Evolutionary conservation across 192 early-diverging fungal species (phyloP).

Genomic region (Borealophlyctis nickersoniae): DNA sequence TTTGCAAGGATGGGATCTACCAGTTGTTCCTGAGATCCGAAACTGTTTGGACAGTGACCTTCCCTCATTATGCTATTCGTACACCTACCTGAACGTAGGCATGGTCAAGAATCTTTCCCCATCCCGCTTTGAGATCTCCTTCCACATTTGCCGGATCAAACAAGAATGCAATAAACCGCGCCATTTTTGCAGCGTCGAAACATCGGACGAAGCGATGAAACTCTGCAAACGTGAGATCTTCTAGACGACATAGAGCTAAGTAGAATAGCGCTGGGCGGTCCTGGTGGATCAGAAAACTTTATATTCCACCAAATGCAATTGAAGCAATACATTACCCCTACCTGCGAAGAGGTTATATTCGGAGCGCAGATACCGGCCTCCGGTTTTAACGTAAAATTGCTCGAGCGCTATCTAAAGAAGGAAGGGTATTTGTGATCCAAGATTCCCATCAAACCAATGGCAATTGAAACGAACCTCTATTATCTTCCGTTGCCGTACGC

Average conservation of each 20-base stretch:
- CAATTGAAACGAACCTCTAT: slow-evolving; percentile 36
- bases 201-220: slow-evolving; percentile 31
- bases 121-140: slow-evolving; percentile 31
- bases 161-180: slow-evolving; percentile 40
- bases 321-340: not conserved
- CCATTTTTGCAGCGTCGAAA: slow-evolving; percentile 37
- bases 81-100: not conserved
- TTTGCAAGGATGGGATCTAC: slow-evolving; percentile 35
- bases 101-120: slow-evolving; percentile 32
- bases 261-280: slow-evolving; percentile 32
- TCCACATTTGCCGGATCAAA: slow-evolving; percentile 38
- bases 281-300: not conserved
- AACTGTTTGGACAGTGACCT: not conserved
- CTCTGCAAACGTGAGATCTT: slow-evolving; percentile 34
- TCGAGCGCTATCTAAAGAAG: slow-evolving; percentile 28
- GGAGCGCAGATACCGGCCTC: slow-evolving; percentile 32
- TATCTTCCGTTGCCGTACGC: slow-evolving; percentile 32
- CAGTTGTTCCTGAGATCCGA: slow-evolving; percentile 20
- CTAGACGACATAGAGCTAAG: slow-evolving; percentile 43
- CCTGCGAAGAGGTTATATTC: slow-evolving; percentile 48
- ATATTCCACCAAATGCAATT: no score
- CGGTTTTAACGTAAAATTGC: slow-evolving; percentile 34
- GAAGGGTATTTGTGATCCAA: not conserved
- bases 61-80: not conserved
- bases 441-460: not conserved